Evolutionary conservation across 2,329 filamentous ascomycete genomes (phyloP).

Genomic region (Alternaria tenuissima): DNA sequence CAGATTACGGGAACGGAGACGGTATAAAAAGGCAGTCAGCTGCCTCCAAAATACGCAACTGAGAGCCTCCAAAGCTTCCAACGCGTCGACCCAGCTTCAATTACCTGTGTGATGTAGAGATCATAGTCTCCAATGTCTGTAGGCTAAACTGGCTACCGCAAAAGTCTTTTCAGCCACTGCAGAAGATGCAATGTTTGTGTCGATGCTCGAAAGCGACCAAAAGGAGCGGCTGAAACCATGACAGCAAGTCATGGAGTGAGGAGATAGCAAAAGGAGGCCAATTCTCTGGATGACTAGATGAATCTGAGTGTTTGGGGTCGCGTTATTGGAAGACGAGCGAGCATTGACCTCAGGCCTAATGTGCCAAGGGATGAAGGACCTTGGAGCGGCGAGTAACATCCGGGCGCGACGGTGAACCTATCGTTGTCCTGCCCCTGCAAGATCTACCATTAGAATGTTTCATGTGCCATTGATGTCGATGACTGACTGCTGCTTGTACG

Average conservation of each 20-base stretch:
- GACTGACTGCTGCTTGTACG: not conserved
- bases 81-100: not conserved
- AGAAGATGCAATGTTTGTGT: not conserved
- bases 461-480: accelerated
- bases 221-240: not conserved
- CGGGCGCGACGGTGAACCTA: not conserved
- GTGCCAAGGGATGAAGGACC: not conserved
- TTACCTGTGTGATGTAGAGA: not conserved
- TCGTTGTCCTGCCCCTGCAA: not conserved
- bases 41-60: not conserved
- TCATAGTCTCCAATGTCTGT: accelerated
- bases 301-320: not conserved
- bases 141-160: not conserved
- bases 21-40: not conserved
- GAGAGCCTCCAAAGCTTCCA: not conserved
- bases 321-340: not conserved
- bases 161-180: not conserved
- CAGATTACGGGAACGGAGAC: not conserved
- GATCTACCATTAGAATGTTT: too few relatives aligned
- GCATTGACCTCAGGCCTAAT: not conserved
- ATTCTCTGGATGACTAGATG: not conserved
- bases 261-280: not conserved
- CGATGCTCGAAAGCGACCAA: not conserved
- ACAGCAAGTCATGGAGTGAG: not conserved
- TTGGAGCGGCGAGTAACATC: not conserved